Percentiles rank a stretch among this genome's conserved stretches.
Conservation (phyloP, 768 basidiomycete species). For the Suillus subluteus region DNA sequence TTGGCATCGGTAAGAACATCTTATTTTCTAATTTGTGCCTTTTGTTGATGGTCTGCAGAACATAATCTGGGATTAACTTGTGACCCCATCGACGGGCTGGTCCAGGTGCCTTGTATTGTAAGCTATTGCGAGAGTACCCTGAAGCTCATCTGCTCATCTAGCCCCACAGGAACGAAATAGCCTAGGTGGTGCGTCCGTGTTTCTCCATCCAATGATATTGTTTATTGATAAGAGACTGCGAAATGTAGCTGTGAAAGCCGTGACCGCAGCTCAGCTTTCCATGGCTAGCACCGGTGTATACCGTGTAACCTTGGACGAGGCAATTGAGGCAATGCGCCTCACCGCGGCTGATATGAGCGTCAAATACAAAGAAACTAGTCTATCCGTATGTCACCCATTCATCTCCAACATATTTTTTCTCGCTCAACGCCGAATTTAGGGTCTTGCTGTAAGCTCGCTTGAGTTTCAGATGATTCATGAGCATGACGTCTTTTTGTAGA, state of each 20-base stretch:
- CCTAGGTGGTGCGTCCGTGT: constrained; percentile 62
- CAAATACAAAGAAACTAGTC: constrained; percentile 94
- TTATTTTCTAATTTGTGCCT: background rate
- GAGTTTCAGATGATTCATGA: constrained; percentile 9
- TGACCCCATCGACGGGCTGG: constrained; percentile 91
- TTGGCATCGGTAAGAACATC: constrained; percentile 71
- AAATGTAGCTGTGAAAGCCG: constrained; percentile 79
- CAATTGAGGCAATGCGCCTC: constrained; percentile 92
- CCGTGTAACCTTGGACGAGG: constrained; percentile 88
- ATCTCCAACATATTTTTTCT: background rate
- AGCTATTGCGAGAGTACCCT: constrained; percentile 31
- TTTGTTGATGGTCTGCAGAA: constrained; percentile 46
- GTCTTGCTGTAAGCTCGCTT: constrained; percentile 55
- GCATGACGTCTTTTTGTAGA: constrained; percentile 40
- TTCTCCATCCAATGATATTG: constrained; percentile 5
- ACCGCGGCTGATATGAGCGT: constrained; percentile 95
- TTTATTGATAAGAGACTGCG: background rate
- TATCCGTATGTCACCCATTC: constrained; percentile 61
- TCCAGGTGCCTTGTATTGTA: constrained; percentile 96
- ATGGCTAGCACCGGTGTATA: constrained; percentile 91
- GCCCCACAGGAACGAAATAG: constrained; percentile 74
- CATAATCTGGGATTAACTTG: constrained; percentile 91
- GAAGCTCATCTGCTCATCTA: background rate
- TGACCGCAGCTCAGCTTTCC: constrained; percentile 92
- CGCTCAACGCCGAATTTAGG: constrained; percentile 36